phyloP scores from a whole-genome alignment of 306 rosid genomes.

The Sindora glabra region DNA sequence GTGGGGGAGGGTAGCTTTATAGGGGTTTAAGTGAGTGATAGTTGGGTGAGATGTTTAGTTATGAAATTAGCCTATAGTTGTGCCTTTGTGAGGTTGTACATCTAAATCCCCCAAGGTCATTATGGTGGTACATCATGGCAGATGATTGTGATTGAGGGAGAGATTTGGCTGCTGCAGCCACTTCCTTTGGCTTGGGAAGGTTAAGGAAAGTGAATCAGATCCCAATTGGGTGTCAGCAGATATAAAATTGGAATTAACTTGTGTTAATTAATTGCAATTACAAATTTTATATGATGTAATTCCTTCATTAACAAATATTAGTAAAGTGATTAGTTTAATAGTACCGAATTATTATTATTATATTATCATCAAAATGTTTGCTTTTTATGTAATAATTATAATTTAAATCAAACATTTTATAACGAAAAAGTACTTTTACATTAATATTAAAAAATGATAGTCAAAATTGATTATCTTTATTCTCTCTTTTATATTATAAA shows the following conservation, averaged over 20 bases:
- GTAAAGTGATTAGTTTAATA: too few relatives aligned
- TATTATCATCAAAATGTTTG: too few relatives aligned
- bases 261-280: not conserved
- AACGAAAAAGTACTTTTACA: too few relatives aligned
- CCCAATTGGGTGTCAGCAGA: not conserved
- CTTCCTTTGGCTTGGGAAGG: not conserved
- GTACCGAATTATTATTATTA: too few relatives aligned
- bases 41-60: conserved; percentile 25
- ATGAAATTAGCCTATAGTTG: not conserved
- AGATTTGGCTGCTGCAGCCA: not conserved
- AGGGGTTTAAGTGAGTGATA: not conserved
- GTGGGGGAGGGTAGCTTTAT: not conserved
- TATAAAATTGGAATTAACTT: not conserved
- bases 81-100: conserved; percentile 1
- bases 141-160: not conserved
- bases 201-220: not conserved
- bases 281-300: not conserved
- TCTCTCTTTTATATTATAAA: too few relatives aligned
- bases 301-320: too few relatives aligned
- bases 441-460: too few relatives aligned
- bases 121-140: conserved; percentile 20
- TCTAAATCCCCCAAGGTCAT: too few relatives aligned
- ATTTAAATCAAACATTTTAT: too few relatives aligned
- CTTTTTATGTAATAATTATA: too few relatives aligned
- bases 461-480: too few relatives aligned